Evolutionary conservation across 257 asterid species (phyloP).

Genomic region (Gentiana straminea): DNA sequence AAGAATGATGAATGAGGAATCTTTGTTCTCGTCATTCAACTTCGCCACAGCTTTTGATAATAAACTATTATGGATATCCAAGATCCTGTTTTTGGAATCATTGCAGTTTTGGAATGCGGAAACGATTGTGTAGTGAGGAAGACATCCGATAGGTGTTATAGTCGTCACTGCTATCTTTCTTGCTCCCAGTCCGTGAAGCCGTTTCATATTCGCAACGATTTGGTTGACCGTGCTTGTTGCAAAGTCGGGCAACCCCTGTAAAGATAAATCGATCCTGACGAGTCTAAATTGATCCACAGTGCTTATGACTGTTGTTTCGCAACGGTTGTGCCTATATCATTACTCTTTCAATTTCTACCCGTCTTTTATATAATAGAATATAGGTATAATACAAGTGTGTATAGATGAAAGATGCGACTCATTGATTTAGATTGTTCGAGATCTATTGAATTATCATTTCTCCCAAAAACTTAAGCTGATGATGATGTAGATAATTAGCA

Average conservation of each 20-base stretch:
- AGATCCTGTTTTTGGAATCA: conserved; percentile 34
- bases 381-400: too few species aligned
- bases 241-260: conserved; percentile 45
- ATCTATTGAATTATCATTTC: too few species aligned
- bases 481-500: too few species aligned
- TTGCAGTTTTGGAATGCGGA: conserved; percentile 56
- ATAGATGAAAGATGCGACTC: too few species aligned
- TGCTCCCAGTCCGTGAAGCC: conserved; percentile 39
- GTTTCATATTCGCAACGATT: conserved; percentile 30
- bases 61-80: conserved; percentile 40
- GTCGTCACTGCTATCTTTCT: conserved; percentile 45
- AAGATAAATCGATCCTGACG: too few species aligned
- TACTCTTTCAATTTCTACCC: too few species aligned
- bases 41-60: conserved; percentile 39
- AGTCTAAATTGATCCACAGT: too few species aligned
- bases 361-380: too few species aligned
- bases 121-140: conserved; percentile 44
- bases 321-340: too few species aligned
- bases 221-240: conserved; percentile 46
- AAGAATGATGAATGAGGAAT: conserved; percentile 30
- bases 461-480: too few species aligned
- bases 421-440: too few species aligned
- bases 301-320: too few species aligned
- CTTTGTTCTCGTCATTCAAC: conserved; percentile 36
- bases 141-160: conserved; percentile 74